A percentile compares a stretch with the other conserved stretches of the same genome.
These are phyloP conservation scores for Tirmania nivea DNA, from an alignment of 495 filamentous ascomycete genomes.

Conservation along the genomic window DNA sequence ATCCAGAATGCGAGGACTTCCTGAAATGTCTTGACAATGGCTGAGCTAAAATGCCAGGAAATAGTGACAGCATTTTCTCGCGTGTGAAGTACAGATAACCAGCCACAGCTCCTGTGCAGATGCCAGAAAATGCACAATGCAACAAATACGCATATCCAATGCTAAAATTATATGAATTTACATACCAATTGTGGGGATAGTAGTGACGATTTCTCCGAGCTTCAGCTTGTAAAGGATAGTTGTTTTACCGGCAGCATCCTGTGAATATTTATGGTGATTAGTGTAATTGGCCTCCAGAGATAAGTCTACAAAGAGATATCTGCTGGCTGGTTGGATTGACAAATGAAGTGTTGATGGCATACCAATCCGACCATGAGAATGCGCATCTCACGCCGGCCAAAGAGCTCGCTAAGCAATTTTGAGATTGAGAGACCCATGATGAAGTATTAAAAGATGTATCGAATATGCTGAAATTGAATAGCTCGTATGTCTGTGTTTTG, in stretches of 20 bases:
- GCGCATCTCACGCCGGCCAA: constrained; percentile 99
- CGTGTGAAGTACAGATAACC: too few relatives aligned
- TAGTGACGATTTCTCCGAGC: constrained; percentile 98
- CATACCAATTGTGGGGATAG: constrained; percentile 98
- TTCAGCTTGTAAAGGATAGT: constrained; percentile 99
- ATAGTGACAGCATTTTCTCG: too few relatives aligned
- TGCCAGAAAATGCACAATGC: not conserved
- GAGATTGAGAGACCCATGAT: constrained; percentile 90
- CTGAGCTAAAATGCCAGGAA: not conserved
- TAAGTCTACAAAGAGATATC: too few relatives aligned
- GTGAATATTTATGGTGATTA: not conserved
- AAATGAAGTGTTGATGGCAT: constrained; percentile 4
- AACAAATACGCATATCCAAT: not conserved
- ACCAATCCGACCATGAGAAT: constrained; percentile 95
- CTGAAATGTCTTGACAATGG: not conserved
- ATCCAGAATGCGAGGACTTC: not conserved
- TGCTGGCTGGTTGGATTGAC: too few relatives aligned
- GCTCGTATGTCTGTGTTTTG: too few relatives aligned
- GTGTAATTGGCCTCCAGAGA: too few relatives aligned
- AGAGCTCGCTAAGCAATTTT: constrained; percentile 81
- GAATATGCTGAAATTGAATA: constrained; percentile 2
- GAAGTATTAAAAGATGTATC: constrained; percentile 20
- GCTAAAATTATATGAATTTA: constrained; percentile 15
- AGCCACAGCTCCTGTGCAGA: not conserved
- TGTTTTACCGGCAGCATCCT: constrained; percentile 95